phyloP scores from a whole-genome alignment of 2,329 filamentous ascomycete species.

The Talaromyces islandicus region DNA sequence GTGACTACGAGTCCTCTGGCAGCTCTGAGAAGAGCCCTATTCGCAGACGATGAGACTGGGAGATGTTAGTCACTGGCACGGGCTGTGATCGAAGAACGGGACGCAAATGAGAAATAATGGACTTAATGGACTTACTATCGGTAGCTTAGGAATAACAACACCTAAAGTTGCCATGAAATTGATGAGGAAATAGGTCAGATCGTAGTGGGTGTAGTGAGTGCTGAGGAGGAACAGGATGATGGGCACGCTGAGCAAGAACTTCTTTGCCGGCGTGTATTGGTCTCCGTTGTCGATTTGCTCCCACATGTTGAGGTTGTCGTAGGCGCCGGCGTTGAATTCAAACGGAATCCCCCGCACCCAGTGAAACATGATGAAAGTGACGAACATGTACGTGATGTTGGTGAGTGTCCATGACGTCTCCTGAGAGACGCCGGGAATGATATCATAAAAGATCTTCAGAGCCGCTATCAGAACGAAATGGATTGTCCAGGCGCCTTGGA shows the following conservation, averaged over 20 bases:
- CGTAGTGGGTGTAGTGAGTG: conserved; percentile 98
- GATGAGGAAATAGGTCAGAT: conserved; percentile 92
- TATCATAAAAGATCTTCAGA: conserved; percentile 95
- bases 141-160: conserved; percentile 93
- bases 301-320: conserved; percentile 99
- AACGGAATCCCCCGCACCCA: conserved; percentile 97
- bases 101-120: neutral
- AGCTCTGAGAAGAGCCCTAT: conserved; percentile 67
- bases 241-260: conserved; percentile 90
- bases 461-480: conserved; percentile 87
- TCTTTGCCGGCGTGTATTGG: conserved; percentile 97
- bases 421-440: conserved; percentile 91
- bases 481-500: conserved; percentile 78
- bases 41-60: conserved; percentile 69
- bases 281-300: conserved; percentile 99
- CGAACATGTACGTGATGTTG: conserved; percentile 98
- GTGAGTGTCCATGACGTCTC: conserved; percentile 98
- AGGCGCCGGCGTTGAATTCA: conserved; percentile 96
- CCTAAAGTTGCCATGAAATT: conserved; percentile 89
- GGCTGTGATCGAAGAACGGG: neutral
- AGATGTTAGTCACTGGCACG: conserved; percentile 21
- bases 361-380: conserved; percentile 99
- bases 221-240: conserved; percentile 92
- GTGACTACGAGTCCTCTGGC: conserved; percentile 52
- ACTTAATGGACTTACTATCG: conserved; percentile 68